Base-by-base conservation (phyloP, 2,329 filamentous ascomycete species). In the Diaporthe eres region DNA sequence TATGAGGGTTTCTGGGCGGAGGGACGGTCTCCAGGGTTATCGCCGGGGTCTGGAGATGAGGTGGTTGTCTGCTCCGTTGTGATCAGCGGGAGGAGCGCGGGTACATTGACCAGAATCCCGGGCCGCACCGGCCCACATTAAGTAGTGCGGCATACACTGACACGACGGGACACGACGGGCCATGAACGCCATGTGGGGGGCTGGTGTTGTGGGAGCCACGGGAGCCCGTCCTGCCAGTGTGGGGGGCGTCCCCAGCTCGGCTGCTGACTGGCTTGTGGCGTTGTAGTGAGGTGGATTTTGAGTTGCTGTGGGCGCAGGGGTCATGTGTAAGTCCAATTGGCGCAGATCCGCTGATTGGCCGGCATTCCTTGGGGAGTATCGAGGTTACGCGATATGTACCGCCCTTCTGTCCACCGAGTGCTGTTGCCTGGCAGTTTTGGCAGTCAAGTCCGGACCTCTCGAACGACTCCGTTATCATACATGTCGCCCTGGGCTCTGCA, bases 51-150 rank as follows among this genome's bases (percentile, higher is more conserved):
- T 53, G 65, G 65, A 68, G 65, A 68, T 53, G 47, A 68, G 65
- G 34, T 51, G 47, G 49, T 53, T 6, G 31, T 51, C 13, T 6
- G 2, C n/a, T 25, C 65, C 49, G 65, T 53, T 12, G 28, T 17
- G 47, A 68, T 68, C 63, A 31, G 19, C 63, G 63, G 63, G 63
- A 68, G 47, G 63, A 68, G 31, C 31, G 31, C 63, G 44, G 44
- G 63, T 53, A 68, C 47, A 37, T 15, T 37, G 63, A 67, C 63
- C 63, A 67, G 19, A 67, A 51, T 15, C 44, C 63, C 63, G 63
- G 63, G 63, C 44, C 44, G 63, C 31, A 9, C 63, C 44, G 63
- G 31, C 44, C 63, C 63, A 51, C 63, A 67, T n/a, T n/a, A 67
- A 34, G 37, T 17, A 37, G 28, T 28, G 60, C 39, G 60, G 39